Base-by-base conservation (phyloP, 345 rosid genomes). In the Gossypium stocksii region DNA sequence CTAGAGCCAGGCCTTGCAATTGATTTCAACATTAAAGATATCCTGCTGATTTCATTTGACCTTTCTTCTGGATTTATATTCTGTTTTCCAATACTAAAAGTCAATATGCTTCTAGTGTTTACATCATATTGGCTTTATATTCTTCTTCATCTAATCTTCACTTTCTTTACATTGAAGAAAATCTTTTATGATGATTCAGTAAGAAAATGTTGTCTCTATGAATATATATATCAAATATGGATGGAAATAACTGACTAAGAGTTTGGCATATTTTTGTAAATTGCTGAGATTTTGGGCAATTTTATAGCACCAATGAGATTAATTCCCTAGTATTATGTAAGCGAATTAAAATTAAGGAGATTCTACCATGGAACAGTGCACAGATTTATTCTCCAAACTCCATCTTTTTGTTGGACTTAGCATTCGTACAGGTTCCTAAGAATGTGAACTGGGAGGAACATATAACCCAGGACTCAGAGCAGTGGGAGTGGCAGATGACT, bases 391-490 rank as follows among this genome's bases (percentile, higher is more conserved):
- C 22, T 66, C 29, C 41, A 34, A 34, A 34, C 41, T 34, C 7
- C 70, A 41, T 77, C 66, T 73, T 79, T 58, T 34, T 23, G 77
- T 80, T 81, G 53, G 76, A 80, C 97, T 91, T 87, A 91, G 80
- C 87, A 71, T 82, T 82, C 92, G 68, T 75, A 93, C 99, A 93
- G 88, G 87, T 93, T 46, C 99, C 98, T 71, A 91, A 89, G 83
- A 85, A 82, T 79, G 80, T 89, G 76, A 84, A 89, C 43, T 93
- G 92, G 97, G 92, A 85, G 85, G 88, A 86, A 67, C 76, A 64
- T 77, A 69, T 90, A 74, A 41, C 79, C 71, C 84, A 61, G 65
- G 85, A 82, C 60, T 85, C 97, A 73, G 82, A 80, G 80, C 86
- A 88, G 78, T 90, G 96, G 97, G 80, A 82, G 66, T 87, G 87